These are phyloP conservation scores for Dipodascopsis uninucleata DNA, from an alignment of 805 yeast species.

Conservation along the genomic window DNA sequence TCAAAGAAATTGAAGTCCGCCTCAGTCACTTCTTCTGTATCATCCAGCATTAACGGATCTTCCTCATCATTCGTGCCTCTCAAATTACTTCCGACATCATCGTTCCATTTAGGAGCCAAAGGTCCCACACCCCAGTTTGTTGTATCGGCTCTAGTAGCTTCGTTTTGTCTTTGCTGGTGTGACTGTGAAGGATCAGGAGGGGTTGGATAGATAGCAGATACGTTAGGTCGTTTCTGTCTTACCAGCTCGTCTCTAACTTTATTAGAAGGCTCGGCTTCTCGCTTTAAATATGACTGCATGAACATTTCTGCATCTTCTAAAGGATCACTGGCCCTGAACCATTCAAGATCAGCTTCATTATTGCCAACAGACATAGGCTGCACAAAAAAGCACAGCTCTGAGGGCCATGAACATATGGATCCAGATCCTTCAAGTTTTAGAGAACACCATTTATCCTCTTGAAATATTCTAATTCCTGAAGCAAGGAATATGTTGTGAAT, in stretches of 20 bases:
- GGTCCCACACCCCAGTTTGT: constrained; percentile 6
- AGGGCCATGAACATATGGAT: constrained; percentile 30
- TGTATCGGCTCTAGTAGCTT: constrained; percentile 7
- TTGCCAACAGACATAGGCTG: constrained; percentile 4
- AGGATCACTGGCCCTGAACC: constrained; percentile 28
- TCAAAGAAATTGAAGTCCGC: constrained; percentile 44
- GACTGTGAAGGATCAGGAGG: constrained; percentile 36
- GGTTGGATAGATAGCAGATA: constrained; percentile 36
- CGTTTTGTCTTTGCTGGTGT: constrained; percentile 6
- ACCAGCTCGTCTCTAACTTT: neutral
- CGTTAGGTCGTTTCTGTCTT: constrained; percentile 5
- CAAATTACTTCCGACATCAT: constrained; percentile 10
- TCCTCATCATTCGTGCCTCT: constrained; percentile 4
- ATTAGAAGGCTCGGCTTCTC: neutral
- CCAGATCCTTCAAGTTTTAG: constrained; percentile 17
- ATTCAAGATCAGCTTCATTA: constrained; percentile 21
- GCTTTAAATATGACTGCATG: constrained; percentile 6
- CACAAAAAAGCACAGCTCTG: constrained; percentile 29
- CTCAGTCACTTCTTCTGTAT: constrained; percentile 39
- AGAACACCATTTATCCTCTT: constrained; percentile 20
- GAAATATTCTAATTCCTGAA: constrained; percentile 18
- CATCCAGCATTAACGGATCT: constrained; percentile 33
- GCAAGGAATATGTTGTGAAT: constrained; percentile 11
- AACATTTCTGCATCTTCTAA: constrained; percentile 25
- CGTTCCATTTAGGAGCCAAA: constrained; percentile 9